These are phyloP conservation scores for Cubamyces lactineus DNA, from an alignment of 768 basidiomycete species.

Conservation along the genomic window DNA sequence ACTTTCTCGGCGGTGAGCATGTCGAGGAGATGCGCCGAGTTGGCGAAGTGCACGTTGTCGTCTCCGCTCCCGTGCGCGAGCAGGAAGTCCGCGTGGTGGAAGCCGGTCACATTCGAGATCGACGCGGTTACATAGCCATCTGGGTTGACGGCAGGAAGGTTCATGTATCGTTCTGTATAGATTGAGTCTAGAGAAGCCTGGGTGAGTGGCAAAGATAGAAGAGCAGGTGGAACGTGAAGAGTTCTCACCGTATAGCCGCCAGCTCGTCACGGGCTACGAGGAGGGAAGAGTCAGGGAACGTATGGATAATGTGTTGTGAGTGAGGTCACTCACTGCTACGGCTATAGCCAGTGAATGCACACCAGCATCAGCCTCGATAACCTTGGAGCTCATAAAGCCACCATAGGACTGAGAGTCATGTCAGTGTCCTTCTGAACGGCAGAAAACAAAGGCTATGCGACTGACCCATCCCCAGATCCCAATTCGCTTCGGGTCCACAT, in stretches of 20 bases:
- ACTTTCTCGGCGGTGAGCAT: conserved; percentile 84
- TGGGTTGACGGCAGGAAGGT: conserved; percentile 73
- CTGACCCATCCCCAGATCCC: conserved; percentile 99
- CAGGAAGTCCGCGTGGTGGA: conserved; percentile 77
- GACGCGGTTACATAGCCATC: conserved; percentile 91
- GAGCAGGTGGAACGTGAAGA: neutral
- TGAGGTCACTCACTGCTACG: conserved; percentile 66
- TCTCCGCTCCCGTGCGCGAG: conserved; percentile 94
- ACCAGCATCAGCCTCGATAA: conserved; percentile 87
- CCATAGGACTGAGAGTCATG: conserved; percentile 77
- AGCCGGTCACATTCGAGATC: conserved; percentile 86
- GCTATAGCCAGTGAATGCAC: conserved; percentile 92
- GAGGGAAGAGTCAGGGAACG: neutral
- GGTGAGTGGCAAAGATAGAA: neutral
- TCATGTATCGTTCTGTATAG: conserved; percentile 98
- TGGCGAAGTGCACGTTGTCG: conserved; percentile 95
- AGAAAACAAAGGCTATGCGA: conserved; percentile 4
- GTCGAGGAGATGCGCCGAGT: conserved; percentile 89
- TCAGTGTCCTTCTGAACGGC: neutral
- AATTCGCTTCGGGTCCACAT: conserved; percentile 86
- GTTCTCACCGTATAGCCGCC: conserved; percentile 73
- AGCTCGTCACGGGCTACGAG: conserved; percentile 81
- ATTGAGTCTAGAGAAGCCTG: conserved; percentile 69
- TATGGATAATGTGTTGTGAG: too few species aligned
- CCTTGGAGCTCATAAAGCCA: conserved; percentile 94